Conservation (phyloP, 257 asterid species). For the Solanum bukasovii region DNA sequence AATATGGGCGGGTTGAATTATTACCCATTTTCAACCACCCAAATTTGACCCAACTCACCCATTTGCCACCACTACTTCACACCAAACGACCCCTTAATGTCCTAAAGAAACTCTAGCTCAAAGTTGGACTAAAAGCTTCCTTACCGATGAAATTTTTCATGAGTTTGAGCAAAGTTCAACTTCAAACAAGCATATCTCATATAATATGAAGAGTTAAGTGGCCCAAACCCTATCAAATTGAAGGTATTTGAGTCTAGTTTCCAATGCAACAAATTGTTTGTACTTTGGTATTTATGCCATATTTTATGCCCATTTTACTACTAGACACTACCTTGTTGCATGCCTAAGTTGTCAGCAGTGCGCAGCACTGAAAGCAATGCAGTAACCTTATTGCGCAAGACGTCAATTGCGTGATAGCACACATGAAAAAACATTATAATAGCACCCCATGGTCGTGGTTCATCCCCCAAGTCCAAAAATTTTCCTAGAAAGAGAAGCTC, state of each 20-base stretch:
- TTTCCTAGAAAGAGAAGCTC: not conserved
- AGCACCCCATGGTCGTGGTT: not conserved
- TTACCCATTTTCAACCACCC: not conserved
- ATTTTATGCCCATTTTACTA: not conserved
- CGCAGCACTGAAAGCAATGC: not conserved
- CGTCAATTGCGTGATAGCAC: not conserved
- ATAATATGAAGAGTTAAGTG: too few relatives aligned
- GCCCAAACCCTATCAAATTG: not conserved
- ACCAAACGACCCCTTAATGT: not conserved
- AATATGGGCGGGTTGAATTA: not conserved
- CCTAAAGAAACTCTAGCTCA: not conserved
- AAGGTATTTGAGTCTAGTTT: not conserved
- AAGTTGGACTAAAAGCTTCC: not conserved
- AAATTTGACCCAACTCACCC: not conserved
- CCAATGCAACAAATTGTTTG: not conserved
- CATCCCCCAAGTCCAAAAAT: not conserved
- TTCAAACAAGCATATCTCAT: not conserved
- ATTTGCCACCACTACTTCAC: not conserved
- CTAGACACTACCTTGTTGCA: not conserved
- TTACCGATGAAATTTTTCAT: not conserved
- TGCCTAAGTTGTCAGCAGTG: not conserved
- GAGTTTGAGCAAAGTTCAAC: not conserved
- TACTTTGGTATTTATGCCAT: not conserved
- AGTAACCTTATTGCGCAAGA: not conserved
- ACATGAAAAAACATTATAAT: not conserved